Conservation (phyloP, 2,329 filamentous ascomycete genomes). For the Cordyceps cicadae region DNA sequence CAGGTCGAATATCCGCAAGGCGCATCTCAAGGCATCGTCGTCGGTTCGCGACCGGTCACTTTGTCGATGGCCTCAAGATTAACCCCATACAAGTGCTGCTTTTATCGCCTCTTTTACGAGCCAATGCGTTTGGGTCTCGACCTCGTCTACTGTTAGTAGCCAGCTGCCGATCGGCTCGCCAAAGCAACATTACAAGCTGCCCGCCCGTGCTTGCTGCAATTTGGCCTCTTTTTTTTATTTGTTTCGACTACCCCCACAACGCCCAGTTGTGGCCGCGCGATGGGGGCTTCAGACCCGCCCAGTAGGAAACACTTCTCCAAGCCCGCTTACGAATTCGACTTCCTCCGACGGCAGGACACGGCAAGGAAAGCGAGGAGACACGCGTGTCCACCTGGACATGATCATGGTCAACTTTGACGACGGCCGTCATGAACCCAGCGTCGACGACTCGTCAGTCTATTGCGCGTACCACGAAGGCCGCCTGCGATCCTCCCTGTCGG, state of each 20-base stretch:
- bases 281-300: background rate
- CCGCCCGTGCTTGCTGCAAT: background rate
- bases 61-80: slow-evolving; percentile 1
- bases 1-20: background rate
- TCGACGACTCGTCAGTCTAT: background rate
- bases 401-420: background rate
- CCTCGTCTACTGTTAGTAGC: background rate
- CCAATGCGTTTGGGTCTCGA: background rate
- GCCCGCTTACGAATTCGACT: background rate
- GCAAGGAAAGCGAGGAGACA: background rate
- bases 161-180: slow-evolving; percentile 1
- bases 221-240: background rate
- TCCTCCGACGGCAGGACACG: background rate
- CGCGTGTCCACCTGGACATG: background rate
- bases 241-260: background rate
- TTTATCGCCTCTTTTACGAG: background rate
- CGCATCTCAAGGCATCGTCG: background rate
- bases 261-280: background rate
- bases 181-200: background rate
- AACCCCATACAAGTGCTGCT: background rate
- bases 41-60: background rate
- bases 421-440: background rate
- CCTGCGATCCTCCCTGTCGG: background rate
- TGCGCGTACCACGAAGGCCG: background rate
- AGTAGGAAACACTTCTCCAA: background rate